Percentiles rank a stretch among this genome's conserved stretches.
Conservation (phyloP, 2,329 filamentous ascomycete genomes). For the Aspergillus sp. region DNA sequence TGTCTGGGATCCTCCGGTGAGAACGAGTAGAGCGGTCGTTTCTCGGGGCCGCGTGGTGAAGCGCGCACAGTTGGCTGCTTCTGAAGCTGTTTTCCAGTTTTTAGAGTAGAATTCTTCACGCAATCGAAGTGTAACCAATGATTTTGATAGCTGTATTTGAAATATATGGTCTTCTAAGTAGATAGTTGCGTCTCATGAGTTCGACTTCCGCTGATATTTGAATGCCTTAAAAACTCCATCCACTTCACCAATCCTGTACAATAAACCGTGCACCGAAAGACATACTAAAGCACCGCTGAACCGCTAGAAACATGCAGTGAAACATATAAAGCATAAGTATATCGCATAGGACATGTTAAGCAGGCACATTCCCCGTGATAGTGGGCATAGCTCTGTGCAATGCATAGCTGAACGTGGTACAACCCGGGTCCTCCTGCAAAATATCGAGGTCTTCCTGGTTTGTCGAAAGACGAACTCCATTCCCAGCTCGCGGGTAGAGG, state of each 20-base stretch:
- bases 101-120: not conserved
- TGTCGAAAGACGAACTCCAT: slow-evolving; percentile 58
- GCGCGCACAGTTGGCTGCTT: not conserved
- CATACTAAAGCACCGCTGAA: not conserved
- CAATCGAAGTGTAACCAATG: not conserved
- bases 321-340: not conserved
- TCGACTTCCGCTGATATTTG: not conserved
- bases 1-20: slow-evolving; percentile 38
- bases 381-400: slow-evolving; percentile 29
- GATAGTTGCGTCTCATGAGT: not conserved
- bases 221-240: not conserved
- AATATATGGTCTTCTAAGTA: not conserved
- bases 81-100: slow-evolving; percentile 3
- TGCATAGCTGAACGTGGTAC: slow-evolving; percentile 57
- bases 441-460: slow-evolving; percentile 62
- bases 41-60: slow-evolving; percentile 19
- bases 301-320: not conserved
- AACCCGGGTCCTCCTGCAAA: slow-evolving; percentile 59
- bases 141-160: not conserved
- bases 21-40: slow-evolving; percentile 28
- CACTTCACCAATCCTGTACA: not conserved
- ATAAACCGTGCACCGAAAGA: not conserved
- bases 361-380: slow-evolving; percentile 6
- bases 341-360: slow-evolving; percentile 12
- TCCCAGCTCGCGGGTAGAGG: slow-evolving; percentile 63